Base-by-base conservation (phyloP, 148 eudicot genomes). In the Beta vulgaris region DNA sequence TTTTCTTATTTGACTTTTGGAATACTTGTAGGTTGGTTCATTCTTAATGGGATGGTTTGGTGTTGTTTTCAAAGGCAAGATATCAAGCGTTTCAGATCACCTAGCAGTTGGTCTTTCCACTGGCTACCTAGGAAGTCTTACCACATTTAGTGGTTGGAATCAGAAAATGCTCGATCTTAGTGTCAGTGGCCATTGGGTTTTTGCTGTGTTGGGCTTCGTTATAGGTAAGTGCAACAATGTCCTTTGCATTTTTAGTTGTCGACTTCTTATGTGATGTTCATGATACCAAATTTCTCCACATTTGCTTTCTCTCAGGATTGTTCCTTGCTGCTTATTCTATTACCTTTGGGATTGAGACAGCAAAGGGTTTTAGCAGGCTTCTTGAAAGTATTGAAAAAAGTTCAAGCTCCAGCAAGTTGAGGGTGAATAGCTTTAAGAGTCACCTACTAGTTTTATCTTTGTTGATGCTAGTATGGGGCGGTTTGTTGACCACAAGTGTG, bases 41-140 rank as follows among this genome's bases (percentile, higher is more conserved):
- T 95, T 90, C 87, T 88, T 95, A 70, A 95, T 95, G 99, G 99
- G 99, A 40, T 95, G 99, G 99, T 84, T 86, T n/a, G 99, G 99
- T 23, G 81, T 91, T 60, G 94, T 90, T 57, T 95, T 92, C 73
- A 92, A 95, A 84, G 83, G 80, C 74, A 81, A 90, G 71, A 86
- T 95, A 67, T 43, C 88, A 73, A 72, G 77, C 48, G 7, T 86
- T 23, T 89, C 93, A 2, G 87, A 89, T 54, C 82, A 89, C 55
- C 84, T 95, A 64, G 96, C 90, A 21, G 78, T 89, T 73, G 98
- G 98, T 37, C 61, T 95, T 23, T 68, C 97, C 37, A 95, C 96
- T 70, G 99, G 99, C 76, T 95, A 90, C 81, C 78, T 95, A 23
- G 99, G 99, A 66, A 95, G 99, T 79, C 91, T 95, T 31, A 92